These are phyloP conservation scores for Crithidia sp. DNA, from an alignment of 208 protist species.

Conservation along the genomic window DNA sequence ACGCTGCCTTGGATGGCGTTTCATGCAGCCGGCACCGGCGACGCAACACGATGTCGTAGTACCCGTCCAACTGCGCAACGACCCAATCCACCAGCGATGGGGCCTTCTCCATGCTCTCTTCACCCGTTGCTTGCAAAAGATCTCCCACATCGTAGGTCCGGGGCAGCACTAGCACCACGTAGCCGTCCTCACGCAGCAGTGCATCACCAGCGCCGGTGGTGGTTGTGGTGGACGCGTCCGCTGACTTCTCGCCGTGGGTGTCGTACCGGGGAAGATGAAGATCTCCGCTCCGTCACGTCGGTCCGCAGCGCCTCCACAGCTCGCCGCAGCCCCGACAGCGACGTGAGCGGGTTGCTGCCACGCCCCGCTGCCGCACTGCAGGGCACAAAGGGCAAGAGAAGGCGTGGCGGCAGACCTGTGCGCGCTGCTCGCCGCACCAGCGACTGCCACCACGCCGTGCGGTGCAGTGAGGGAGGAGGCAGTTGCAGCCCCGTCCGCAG, in stretches of 20 bases:
- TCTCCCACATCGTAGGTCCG: conserved; percentile 40
- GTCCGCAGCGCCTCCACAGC: conserved; percentile 19
- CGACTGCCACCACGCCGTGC: conserved; percentile 29
- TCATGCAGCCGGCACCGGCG: conserved; percentile 34
- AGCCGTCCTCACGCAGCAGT: conserved; percentile 34
- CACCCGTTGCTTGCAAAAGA: conserved; percentile 1
- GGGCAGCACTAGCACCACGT: conserved; percentile 67
- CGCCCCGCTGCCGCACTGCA: conserved; percentile 1
- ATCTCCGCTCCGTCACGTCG: conserved; percentile 24
- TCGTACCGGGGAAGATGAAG: neutral
- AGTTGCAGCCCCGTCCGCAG: neutral
- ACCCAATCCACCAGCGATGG: conserved; percentile 47
- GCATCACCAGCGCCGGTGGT: neutral
- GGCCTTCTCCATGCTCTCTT: neutral
- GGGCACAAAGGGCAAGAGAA: conserved; percentile 28
- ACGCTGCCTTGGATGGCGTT: neutral
- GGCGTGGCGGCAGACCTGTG: conserved; percentile 13
- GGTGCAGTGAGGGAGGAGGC: neutral
- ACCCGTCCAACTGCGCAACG: conserved; percentile 53
- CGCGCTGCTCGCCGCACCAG: conserved; percentile 3
- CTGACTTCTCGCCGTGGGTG: neutral
- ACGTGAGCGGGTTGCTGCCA: conserved; percentile 17
- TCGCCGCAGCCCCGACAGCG: conserved; percentile 21
- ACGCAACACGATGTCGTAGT: conserved; percentile 65
- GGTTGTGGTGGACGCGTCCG: neutral